Percentiles rank a stretch among this genome's conserved stretches.
Evolutionary conservation across 768 basidiomycete species (phyloP).

Genomic region (Agrocybe chaxingu): DNA sequence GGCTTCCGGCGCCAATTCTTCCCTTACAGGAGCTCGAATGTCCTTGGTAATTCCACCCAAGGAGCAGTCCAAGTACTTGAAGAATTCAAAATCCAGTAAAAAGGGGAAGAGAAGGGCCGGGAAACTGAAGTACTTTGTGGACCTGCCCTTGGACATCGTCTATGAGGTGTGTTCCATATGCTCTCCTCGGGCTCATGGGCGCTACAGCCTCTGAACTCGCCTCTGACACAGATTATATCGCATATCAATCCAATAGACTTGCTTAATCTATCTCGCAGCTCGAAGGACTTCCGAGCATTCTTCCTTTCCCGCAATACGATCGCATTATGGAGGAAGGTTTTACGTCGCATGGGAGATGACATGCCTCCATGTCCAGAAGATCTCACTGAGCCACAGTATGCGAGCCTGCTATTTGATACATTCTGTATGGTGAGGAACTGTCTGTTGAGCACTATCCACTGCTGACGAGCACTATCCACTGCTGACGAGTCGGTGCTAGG

Average conservation of each 20-base stretch:
- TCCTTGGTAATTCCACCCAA: slow-evolving; percentile 41
- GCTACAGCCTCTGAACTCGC: not conserved
- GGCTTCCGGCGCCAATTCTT: too few species aligned
- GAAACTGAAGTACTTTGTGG: slow-evolving; percentile 5
- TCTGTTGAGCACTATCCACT: not conserved
- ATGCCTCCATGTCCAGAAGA: not conserved
- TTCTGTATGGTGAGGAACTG: not conserved
- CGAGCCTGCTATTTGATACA: not conserved
- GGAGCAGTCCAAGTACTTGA: slow-evolving; percentile 18
- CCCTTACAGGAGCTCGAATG: not conserved
- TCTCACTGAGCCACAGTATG: not conserved
- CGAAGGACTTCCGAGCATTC: not conserved
- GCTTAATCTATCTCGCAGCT: not conserved
- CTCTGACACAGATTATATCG: not conserved
- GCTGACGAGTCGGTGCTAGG: not conserved
- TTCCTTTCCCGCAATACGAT: not conserved
- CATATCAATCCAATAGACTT: not conserved
- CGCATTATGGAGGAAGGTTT: not conserved
- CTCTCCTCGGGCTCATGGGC: not conserved
- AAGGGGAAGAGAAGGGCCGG: not conserved
- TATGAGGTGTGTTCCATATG: slow-evolving; percentile 1
- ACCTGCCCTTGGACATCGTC: slow-evolving; percentile 7
- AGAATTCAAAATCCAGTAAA: not conserved
- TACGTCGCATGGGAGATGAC: not conserved
- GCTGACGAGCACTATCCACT: not conserved